Evolutionary conservation across 1,284 basidiomycete genomes (phyloP).

Genomic region (Ustilago shanxiensis): DNA sequence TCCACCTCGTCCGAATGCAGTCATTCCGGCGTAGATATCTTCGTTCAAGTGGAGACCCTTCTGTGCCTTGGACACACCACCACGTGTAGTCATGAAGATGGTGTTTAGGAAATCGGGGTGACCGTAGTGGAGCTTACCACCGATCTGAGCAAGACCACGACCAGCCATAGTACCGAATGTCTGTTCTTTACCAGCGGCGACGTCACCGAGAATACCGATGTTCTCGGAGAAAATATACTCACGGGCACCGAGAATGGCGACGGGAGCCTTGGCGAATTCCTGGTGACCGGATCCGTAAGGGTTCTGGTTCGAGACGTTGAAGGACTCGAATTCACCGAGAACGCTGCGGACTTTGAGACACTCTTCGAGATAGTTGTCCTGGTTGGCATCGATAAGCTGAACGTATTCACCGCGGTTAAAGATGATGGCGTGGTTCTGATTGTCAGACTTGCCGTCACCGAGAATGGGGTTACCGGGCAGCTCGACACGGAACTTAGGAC

Average conservation of each 20-base stretch:
- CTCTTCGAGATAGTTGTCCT: slow-evolving; percentile 99
- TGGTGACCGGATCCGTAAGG: slow-evolving; percentile 83
- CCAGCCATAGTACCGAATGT: slow-evolving; percentile 98
- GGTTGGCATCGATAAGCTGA: slow-evolving; percentile 98
- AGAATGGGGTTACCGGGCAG: slow-evolving; percentile 98
- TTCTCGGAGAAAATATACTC: slow-evolving; percentile 99
- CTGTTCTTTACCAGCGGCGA: slow-evolving; percentile 99
- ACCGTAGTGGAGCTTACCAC: slow-evolving; percentile 98
- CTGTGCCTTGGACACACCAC: slow-evolving; percentile 98
- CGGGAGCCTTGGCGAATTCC: slow-evolving; percentile 83
- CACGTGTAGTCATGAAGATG: slow-evolving; percentile 97
- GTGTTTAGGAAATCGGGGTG: slow-evolving; percentile 99
- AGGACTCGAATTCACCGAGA: slow-evolving; percentile 98
- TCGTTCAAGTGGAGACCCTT: slow-evolving; percentile 98
- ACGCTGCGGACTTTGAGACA: slow-evolving; percentile 99
- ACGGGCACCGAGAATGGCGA: slow-evolving; percentile 97
- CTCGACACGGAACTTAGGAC: slow-evolving; percentile 98
- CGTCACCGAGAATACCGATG: slow-evolving; percentile 97
- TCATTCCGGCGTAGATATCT: slow-evolving; percentile 99
- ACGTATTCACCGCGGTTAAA: slow-evolving; percentile 99
- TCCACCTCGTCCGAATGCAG: slow-evolving; percentile 94
- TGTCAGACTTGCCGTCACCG: slow-evolving; percentile 99
- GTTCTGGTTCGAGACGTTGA: slow-evolving; percentile 84
- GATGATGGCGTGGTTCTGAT: slow-evolving; percentile 99
- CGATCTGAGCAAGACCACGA: slow-evolving; percentile 94